Percentiles rank a stretch among this genome's conserved stretches.
Conservation (phyloP, 2,329 filamentous ascomycete species). For the Ascocoryne sarcoides region DNA sequence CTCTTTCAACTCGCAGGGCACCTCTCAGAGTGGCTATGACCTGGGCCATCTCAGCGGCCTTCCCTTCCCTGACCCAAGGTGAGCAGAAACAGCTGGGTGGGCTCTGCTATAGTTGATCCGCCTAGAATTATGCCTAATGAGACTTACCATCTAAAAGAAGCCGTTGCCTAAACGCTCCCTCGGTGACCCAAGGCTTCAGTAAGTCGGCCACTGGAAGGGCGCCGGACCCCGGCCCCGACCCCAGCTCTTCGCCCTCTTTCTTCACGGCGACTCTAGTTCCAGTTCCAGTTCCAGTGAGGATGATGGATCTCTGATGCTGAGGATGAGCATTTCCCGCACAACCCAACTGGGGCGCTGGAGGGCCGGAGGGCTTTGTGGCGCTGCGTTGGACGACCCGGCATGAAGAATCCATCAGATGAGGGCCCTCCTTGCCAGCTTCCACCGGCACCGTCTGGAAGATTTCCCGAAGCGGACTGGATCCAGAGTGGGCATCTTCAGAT, state of each 20-base stretch:
- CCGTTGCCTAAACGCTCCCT: background rate
- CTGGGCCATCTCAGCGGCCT: background rate
- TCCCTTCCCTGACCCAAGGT: background rate
- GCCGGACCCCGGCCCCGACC: background rate
- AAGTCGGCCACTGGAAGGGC: background rate
- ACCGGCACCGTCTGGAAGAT: too few species aligned
- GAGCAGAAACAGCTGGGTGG: background rate
- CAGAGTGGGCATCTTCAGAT: too few species aligned
- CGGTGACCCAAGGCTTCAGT: background rate
- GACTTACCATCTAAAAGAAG: background rate
- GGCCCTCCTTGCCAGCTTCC: too few species aligned
- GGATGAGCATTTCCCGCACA: too few species aligned
- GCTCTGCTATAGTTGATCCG: background rate
- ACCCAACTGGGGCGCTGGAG: too few species aligned
- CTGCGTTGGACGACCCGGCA: too few species aligned
- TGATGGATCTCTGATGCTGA: background rate
- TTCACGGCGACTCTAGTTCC: background rate
- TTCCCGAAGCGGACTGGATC: too few species aligned
- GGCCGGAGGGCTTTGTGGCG: too few species aligned
- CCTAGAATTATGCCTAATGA: background rate
- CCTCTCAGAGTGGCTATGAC: background rate
- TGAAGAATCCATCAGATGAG: too few species aligned
- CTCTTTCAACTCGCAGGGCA: background rate
- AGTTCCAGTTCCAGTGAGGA: background rate
- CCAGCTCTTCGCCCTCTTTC: background rate